Evolutionary conservation across 495 filamentous ascomycete species (phyloP), one percentile per base, ranked within the genome.

Genomic region (Darksidea phi): DNA sequence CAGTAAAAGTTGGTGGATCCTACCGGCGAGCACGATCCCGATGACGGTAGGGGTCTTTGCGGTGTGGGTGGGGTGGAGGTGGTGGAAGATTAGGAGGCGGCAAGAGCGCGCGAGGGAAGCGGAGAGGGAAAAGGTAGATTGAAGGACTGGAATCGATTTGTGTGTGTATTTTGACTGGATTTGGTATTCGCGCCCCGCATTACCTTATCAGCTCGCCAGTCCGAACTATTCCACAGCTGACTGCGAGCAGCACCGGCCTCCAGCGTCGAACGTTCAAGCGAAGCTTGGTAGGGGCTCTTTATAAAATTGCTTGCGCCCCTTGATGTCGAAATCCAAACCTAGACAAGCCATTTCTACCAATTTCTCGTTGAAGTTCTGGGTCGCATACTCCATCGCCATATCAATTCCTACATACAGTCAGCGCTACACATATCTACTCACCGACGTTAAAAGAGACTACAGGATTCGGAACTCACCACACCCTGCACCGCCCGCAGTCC

Each of bases 401-500:
- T 59, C 61, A 32, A 64, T 55, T 1, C 61, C 61, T 64, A 53
- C 8, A 43, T 18, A 25, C n/a, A 24, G 36, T 60, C 7, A 59
- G 48, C 46, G 36, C 15, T 13, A 45, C 11, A 6, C 24, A 17
- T 34, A 2, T 8, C 5, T 4, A 12, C 5, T 43, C 52, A 41
- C 12, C 3, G 37, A 52, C n/a, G n/a, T n/a, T n/a, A n/a, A n/a
- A n/a, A n/a, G n/a, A n/a, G n/a, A n/a, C n/a, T n/a, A n/a, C n/a
- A 56, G 32, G 23, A 18, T 10, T 42, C 1, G 15, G 18, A 32
- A 57, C 63, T 63, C 46, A 63, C 65, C 66, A 48, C 62, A 64
- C 13, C 61, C 66, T 0, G 66, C 66, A 8, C 66, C 61, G 0
- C 66, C 66, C 8, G 54, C 50, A 21, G 61, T 68, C 66, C 61